These are phyloP conservation scores for Isoetes engelmannii DNA, from an alignment of 83 land plant genomes.

Conservation along the genomic window DNA sequence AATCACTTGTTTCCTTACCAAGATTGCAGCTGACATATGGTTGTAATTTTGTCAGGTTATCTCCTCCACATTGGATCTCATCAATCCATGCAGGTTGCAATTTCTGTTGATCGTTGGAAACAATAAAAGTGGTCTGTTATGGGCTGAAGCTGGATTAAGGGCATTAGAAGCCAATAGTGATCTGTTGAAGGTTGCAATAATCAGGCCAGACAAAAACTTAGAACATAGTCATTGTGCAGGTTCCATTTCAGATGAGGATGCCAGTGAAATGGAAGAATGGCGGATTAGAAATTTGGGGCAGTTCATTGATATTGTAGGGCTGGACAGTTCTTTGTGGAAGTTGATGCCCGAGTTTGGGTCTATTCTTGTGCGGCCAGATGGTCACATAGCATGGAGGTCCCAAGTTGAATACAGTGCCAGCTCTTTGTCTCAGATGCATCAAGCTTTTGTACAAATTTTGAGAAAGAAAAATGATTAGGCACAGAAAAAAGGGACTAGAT, in stretches of 20 bases:
- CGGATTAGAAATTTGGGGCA: not conserved
- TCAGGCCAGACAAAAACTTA: not conserved
- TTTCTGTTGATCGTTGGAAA: constrained; percentile 5
- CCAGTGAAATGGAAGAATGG: not conserved
- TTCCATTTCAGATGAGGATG: not conserved
- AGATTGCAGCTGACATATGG: not conserved
- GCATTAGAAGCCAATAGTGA: not conserved
- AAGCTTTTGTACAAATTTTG: too few relatives aligned
- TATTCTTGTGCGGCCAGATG: constrained; percentile 5
- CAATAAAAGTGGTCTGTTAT: not conserved
- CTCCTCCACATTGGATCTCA: constrained; percentile 29
- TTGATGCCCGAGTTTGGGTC: not conserved
- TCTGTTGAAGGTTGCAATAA: not conserved
- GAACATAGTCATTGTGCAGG: not conserved
- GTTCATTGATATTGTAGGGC: not conserved
- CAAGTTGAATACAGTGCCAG: not conserved
- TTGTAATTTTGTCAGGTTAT: not conserved
- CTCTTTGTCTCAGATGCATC: not conserved
- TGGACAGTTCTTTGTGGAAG: not conserved
- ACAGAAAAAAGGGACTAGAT: too few relatives aligned
- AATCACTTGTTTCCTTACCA: not conserved
- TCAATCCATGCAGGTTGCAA: constrained; percentile 13
- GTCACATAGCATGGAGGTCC: constrained; percentile 11
- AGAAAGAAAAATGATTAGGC: too few relatives aligned
- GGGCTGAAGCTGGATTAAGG: not conserved